Evolutionary conservation across 768 basidiomycete species (phyloP).

Genomic region (Neoboletus subvelutipes): DNA sequence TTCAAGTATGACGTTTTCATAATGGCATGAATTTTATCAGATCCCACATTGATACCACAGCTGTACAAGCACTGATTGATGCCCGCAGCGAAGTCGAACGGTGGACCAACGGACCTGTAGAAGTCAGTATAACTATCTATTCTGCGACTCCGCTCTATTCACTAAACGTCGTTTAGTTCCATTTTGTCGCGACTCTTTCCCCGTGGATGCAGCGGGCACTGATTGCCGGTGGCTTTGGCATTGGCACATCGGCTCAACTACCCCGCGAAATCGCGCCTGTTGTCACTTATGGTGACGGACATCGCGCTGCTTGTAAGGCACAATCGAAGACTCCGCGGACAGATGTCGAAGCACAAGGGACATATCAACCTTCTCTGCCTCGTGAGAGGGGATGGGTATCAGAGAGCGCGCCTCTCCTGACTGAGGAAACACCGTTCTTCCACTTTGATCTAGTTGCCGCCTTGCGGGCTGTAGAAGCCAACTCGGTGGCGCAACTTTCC

Average conservation of each 20-base stretch:
- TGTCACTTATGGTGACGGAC: conserved; percentile 58
- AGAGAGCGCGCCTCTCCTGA: conserved; percentile 38
- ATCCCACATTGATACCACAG: conserved; percentile 89
- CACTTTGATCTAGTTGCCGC: conserved; percentile 82
- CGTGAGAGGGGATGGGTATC: not conserved
- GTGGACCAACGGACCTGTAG: conserved; percentile 76
- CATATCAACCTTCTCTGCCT: conserved; percentile 7
- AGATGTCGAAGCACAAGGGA: conserved; percentile 37
- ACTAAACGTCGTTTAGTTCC: conserved; percentile 58
- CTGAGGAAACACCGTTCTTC: conserved; percentile 77
- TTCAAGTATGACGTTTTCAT: not conserved
- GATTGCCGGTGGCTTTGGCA: conserved; percentile 88
- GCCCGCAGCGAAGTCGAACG: conserved; percentile 83
- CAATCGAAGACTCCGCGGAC: not conserved
- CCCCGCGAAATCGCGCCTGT: conserved; percentile 74
- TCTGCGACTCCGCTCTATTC: not conserved
- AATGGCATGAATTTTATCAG: conserved; percentile 38
- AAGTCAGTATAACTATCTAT: conserved; percentile 42
- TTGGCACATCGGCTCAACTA: conserved; percentile 45
- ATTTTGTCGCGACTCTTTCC: conserved; percentile 88
- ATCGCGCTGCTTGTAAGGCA: conserved; percentile 27
- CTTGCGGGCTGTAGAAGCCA: conserved; percentile 64
- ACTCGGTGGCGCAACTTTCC: conserved; percentile 7
- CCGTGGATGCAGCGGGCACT: conserved; percentile 93
- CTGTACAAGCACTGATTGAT: conserved; percentile 88